Evolutionary conservation across 345 rosid species (phyloP).

Genomic region (Syzygium oleosum): DNA sequence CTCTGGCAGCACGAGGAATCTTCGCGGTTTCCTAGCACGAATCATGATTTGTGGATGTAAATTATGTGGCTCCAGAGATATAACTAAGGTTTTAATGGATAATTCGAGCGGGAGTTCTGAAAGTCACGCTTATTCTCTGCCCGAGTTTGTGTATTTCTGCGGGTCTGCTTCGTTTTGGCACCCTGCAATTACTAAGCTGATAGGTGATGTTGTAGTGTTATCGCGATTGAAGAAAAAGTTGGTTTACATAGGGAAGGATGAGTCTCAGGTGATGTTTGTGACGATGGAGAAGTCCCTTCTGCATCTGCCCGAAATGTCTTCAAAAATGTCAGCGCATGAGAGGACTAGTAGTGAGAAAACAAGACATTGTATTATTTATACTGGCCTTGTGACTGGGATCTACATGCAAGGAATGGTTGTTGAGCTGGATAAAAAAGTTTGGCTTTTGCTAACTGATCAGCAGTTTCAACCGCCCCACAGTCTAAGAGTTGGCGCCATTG

Average conservation of each 20-base stretch:
- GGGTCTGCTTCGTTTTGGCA: slow-evolving; percentile 66
- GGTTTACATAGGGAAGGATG: slow-evolving; percentile 38
- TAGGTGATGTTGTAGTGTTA: slow-evolving; percentile 34
- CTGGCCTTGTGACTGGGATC: slow-evolving; percentile 60
- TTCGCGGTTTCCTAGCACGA: slow-evolving; percentile 56
- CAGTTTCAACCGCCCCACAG: slow-evolving; percentile 45
- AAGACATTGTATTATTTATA: slow-evolving; percentile 48
- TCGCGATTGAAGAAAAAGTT: slow-evolving; percentile 65
- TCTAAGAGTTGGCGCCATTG: slow-evolving; percentile 66
- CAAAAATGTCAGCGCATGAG: slow-evolving; percentile 11
- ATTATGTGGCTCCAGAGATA: slow-evolving; percentile 18
- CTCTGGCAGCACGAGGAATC: slow-evolving; percentile 16
- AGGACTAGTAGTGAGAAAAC: slow-evolving; percentile 21
- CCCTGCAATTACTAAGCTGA: slow-evolving; percentile 56
- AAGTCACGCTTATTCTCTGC: slow-evolving; percentile 31
- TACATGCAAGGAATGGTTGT: slow-evolving; percentile 71
- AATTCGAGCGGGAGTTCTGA: background rate
- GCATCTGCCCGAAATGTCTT: slow-evolving; percentile 24
- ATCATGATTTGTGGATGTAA: slow-evolving; percentile 54
- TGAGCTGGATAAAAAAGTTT: slow-evolving; percentile 77
- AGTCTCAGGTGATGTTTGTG: slow-evolving; percentile 50
- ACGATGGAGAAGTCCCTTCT: slow-evolving; percentile 40
- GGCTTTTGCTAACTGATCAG: slow-evolving; percentile 73
- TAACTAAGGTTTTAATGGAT: background rate
- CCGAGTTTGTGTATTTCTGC: slow-evolving; percentile 47